A percentile compares a stretch with the other conserved stretches of the same genome.
Conservation (phyloP, 2,329 filamentous ascomycete species). For the Fusarium sp. region DNA sequence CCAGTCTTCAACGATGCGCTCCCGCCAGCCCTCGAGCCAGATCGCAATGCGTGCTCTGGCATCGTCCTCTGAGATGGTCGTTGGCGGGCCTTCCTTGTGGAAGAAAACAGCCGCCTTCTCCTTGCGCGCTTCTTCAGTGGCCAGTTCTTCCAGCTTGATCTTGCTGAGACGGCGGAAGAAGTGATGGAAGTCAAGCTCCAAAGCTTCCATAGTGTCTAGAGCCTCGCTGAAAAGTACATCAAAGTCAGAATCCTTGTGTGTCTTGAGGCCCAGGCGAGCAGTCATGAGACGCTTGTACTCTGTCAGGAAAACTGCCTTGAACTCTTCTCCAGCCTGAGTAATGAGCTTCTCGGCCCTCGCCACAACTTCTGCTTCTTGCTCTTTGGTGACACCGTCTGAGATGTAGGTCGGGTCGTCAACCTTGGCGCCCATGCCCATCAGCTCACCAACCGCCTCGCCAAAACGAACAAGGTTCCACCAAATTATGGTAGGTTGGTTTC, state of each 20-base stretch:
- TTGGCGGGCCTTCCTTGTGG: constrained; percentile 78
- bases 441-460: constrained; percentile 89
- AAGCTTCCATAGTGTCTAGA: constrained; percentile 83
- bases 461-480: constrained; percentile 99
- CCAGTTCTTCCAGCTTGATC: constrained; percentile 74
- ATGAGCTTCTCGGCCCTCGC: constrained; percentile 89
- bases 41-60: constrained; percentile 77
- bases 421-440: constrained; percentile 81
- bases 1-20: constrained; percentile 84
- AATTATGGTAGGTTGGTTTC: constrained; percentile 94
- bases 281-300: constrained; percentile 93
- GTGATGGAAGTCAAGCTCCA: constrained; percentile 93
- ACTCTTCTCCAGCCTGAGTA: constrained; percentile 85
- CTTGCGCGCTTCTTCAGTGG: constrained; percentile 74
- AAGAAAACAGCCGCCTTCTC: constrained; percentile 82
- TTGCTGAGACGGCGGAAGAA: constrained; percentile 87
- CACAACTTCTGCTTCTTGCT: constrained; percentile 78
- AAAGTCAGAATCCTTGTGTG: constrained; percentile 81
- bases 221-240: constrained; percentile 84
- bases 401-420: constrained; percentile 83
- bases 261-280: constrained; percentile 81
- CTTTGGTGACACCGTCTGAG: constrained; percentile 75
- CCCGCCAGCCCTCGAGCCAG: constrained; percentile 88
- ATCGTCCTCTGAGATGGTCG: constrained; percentile 71
- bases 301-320: constrained; percentile 86